Conservation (phyloP, 257 asterid species). For the Nicotiana benthamiana region DNA sequence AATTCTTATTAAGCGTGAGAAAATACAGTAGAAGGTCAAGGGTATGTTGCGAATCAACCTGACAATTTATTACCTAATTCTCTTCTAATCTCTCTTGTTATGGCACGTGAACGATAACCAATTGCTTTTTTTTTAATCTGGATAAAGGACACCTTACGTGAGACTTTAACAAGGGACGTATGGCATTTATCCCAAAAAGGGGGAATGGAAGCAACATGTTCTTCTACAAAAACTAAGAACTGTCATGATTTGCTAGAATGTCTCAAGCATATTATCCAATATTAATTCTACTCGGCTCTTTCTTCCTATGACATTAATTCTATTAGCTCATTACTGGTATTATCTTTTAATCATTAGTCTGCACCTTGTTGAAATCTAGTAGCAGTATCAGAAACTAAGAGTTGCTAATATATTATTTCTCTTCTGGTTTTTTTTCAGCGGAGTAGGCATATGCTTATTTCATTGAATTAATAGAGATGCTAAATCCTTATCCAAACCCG, state of each 20-base stretch:
- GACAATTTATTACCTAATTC: no score
- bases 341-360: not conserved
- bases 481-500: slow-evolving; percentile 68
- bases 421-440: slow-evolving; percentile 38
- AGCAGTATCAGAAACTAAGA: not conserved
- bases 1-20: no score
- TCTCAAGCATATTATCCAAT: not conserved
- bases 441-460: slow-evolving; percentile 70
- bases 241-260: not conserved
- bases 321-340: not conserved
- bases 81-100: no score
- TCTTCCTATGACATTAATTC: not conserved
- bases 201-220: no score
- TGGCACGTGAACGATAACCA: no score
- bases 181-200: no score
- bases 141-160: no score
- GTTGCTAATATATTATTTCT: not conserved
- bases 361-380: not conserved
- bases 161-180: no score
- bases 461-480: slow-evolving; percentile 85
- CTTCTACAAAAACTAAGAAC: not conserved
- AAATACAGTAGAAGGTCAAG: no score
- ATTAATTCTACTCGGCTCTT: not conserved
- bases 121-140: no score
- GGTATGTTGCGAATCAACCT: no score